Evolutionary conservation across 768 basidiomycete species (phyloP).

Genomic region (Tricholoma saponaceum): DNA sequence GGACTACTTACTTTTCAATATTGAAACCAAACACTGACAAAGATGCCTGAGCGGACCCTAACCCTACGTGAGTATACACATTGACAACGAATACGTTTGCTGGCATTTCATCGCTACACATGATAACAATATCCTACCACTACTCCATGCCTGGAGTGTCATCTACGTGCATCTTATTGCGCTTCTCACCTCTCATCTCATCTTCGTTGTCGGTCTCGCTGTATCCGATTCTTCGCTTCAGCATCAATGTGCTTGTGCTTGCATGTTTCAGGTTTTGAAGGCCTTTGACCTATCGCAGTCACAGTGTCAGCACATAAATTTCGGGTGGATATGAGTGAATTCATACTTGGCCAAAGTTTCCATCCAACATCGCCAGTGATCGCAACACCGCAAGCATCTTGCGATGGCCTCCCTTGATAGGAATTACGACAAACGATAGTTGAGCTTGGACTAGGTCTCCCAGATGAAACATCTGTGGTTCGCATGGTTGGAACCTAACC

Average conservation of each 20-base stretch:
- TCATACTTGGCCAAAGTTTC: not conserved
- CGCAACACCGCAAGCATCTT: not conserved
- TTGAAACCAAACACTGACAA: too few relatives aligned
- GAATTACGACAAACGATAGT: not conserved
- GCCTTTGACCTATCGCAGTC: not conserved
- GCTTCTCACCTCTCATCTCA: not conserved
- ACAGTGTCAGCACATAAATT: not conserved
- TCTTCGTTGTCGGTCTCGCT: not conserved
- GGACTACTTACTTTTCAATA: too few relatives aligned
- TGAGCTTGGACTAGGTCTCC: not conserved
- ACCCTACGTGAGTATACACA: too few relatives aligned
- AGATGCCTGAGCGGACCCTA: too few relatives aligned
- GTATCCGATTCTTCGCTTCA: not conserved
- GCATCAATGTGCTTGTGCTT: not conserved
- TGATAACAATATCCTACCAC: not conserved
- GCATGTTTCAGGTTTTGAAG: not conserved
- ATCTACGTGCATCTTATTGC: not conserved
- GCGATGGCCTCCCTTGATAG: not conserved
- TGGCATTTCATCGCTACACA: too few relatives aligned
- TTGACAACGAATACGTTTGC: too few relatives aligned
- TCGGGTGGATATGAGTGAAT: not conserved
- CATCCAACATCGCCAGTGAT: not conserved
- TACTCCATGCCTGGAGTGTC: not conserved
- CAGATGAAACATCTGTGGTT: not conserved
- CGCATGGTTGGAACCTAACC: not conserved